phyloP scores from a whole-genome alignment of 164 flowering plant genomes.

The Berberis vulgaris region DNA sequence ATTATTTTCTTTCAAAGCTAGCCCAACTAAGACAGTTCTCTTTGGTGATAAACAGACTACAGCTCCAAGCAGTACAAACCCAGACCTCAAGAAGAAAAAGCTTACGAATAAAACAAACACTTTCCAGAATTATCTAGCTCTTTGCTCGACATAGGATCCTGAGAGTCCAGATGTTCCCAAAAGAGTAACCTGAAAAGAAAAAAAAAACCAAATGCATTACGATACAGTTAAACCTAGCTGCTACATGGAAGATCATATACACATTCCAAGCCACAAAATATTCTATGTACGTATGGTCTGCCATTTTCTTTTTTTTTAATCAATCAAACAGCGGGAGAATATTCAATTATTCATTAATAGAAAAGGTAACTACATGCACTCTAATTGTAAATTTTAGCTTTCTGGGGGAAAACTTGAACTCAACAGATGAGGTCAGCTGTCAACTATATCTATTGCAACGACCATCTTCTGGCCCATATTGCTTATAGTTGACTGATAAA shows the following conservation, averaged over 20 bases:
- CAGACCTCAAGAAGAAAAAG: constrained; percentile 5
- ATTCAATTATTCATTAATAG: too few species aligned
- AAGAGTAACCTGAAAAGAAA: constrained; percentile 24
- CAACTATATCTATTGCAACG: too few species aligned
- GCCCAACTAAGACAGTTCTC: neutral
- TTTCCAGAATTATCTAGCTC: constrained; percentile 23
- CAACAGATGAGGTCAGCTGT: too few species aligned
- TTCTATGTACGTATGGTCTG: too few species aligned
- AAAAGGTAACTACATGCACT: too few species aligned
- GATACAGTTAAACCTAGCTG: neutral
- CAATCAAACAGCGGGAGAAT: too few species aligned
- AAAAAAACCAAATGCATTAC: neutral
- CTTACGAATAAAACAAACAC: constrained; percentile 7
- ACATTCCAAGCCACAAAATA: too few species aligned
- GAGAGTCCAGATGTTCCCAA: constrained; percentile 35
- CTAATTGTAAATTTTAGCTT: too few species aligned
- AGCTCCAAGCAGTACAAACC: constrained; percentile 2
- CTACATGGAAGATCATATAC: neutral
- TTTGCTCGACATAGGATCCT: constrained; percentile 40
- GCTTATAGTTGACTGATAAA: too few species aligned
- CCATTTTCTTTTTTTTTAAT: too few species aligned
- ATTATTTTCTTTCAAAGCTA: neutral
- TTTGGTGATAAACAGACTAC: constrained; percentile 1
- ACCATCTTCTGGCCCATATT: too few species aligned
- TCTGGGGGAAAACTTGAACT: too few species aligned